phyloP scores from a whole-genome alignment of 1,284 basidiomycete species.

The Sanghuangporus baumii region DNA sequence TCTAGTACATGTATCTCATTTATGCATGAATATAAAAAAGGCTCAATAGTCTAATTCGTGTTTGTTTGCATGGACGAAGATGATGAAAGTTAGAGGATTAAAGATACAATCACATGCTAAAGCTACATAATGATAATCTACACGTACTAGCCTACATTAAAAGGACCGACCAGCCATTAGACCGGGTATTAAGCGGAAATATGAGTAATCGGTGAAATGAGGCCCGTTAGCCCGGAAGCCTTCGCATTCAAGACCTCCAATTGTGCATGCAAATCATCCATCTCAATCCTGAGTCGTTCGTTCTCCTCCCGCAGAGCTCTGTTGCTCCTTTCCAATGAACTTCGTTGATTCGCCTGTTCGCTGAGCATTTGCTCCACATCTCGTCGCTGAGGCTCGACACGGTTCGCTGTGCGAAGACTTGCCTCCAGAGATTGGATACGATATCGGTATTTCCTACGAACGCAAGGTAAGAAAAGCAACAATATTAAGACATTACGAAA shows the following conservation, averaged over 20 bases:
- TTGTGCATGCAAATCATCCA: constrained; percentile 68
- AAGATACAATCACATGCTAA: no score
- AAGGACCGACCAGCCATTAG: no score
- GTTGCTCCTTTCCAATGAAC: constrained; percentile 41
- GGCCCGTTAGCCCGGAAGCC: constrained; percentile 39
- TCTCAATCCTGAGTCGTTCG: constrained; percentile 49
- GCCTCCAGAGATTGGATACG: constrained; percentile 56
- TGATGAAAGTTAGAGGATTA: no score
- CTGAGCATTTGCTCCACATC: constrained; percentile 34
- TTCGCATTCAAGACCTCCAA: constrained; percentile 59
- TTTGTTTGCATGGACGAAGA: no score
- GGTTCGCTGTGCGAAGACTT: constrained; percentile 35
- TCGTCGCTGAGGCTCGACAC: constrained; percentile 31
- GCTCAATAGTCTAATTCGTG: neutral
- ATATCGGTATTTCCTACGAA: constrained; percentile 43
- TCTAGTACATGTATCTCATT: constrained; percentile 1
- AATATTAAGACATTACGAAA: constrained; percentile 1
- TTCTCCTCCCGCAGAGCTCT: constrained; percentile 52
- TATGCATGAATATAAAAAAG: constrained; percentile 5
- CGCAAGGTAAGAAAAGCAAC: neutral
- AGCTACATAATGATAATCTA: no score
- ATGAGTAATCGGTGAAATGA: constrained; percentile 24
- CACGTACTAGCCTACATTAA: no score
- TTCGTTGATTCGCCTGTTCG: constrained; percentile 32
- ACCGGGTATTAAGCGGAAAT: neutral